Percentiles rank a stretch among this genome's conserved stretches.
phyloP scores from a whole-genome alignment of 2,329 filamentous ascomycete genomes.

The Purpureocillium takamizusanense region DNA sequence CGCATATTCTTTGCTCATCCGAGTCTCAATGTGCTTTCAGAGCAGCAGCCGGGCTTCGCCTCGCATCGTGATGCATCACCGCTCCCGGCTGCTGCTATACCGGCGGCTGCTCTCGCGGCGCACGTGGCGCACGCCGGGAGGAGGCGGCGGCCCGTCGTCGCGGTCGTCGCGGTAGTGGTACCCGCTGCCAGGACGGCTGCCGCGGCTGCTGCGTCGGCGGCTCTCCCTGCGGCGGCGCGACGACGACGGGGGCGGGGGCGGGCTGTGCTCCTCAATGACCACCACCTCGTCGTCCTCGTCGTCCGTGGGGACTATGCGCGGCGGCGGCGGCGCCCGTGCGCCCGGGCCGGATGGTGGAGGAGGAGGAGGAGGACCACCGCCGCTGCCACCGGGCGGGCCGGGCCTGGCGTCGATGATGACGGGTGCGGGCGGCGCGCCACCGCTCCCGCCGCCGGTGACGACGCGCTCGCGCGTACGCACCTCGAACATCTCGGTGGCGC shows the following conservation, averaged over 20 bases:
- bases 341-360: conserved; percentile 10
- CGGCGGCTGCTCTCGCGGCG: conserved; percentile 10
- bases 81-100: conserved; percentile 4
- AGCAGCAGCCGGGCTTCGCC: no score
- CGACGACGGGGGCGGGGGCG: conserved; percentile 13
- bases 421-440: conserved; percentile 4
- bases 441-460: conserved; percentile 1
- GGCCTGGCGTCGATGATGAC: conserved; percentile 18
- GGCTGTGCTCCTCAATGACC: conserved; percentile 22
- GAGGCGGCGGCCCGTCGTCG: background rate
- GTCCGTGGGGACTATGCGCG: conserved; percentile 2
- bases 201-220: conserved; percentile 4
- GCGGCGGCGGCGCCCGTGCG: conserved; percentile 15
- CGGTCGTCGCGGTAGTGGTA: background rate
- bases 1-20: no score
- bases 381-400: no score
- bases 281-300: conserved; percentile 28
- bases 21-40: no score
- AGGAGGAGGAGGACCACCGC: no score
- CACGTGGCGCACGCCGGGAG: no score
- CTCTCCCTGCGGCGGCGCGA: conserved; percentile 12
- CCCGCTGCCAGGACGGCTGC: background rate
- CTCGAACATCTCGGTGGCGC: conserved; percentile 19
- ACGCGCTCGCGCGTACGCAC: conserved; percentile 14
- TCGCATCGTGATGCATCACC: no score